Base-by-base conservation (phyloP, 805 yeast genomes). In the Teunomyces barrocoloradensis region DNA sequence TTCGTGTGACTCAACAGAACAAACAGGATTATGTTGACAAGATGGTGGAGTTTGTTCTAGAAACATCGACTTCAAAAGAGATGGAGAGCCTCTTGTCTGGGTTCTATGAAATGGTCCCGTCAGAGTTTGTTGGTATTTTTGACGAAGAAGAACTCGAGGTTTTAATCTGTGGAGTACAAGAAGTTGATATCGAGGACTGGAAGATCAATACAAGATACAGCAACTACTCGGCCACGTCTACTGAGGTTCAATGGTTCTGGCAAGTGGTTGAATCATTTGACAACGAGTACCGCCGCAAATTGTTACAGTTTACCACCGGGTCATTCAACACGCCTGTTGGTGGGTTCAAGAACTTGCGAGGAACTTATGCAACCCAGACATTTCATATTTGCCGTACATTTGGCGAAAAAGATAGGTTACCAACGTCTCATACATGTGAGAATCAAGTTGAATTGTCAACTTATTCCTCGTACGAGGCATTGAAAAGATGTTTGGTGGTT, bases 221-320 rank as follows among this genome's bases (percentile, higher is more conserved):
- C 42, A 92, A 90, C 61, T 94, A 92, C 64, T 79, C 89, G 0
- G 77, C 90, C 0, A 77, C 87, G 2, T 87, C 96, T 1, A 82
- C 88, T 27, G 97, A 91, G 62, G 84, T 94, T 47, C 90, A 86
- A 61, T 92, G 97, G 88, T 94, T 92, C 69, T 94, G 99, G 99
- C 77, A 97, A 61, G 96, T 97, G 1, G 97, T 94, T 12, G 81
- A 89, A 58, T 88, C 97, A 0, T 92, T 92, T 68, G 96, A 89
- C 59, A 80, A 79, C 13, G 99, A 94, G 63, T 97, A 94, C 61
- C 77, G 96, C 41, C 99, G 99, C 7, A 90, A 90, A 61, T 70
- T 94, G 53, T 71, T 94, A 49, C 99, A 94, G 63, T 94, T 94
- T 73, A 92, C 95, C 1, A 94, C 99, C 0, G 99, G 99, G 50